These are phyloP conservation scores for Linum usitatissimum DNA, from an alignment of 345 rosid genomes.

Conservation along the genomic window DNA sequence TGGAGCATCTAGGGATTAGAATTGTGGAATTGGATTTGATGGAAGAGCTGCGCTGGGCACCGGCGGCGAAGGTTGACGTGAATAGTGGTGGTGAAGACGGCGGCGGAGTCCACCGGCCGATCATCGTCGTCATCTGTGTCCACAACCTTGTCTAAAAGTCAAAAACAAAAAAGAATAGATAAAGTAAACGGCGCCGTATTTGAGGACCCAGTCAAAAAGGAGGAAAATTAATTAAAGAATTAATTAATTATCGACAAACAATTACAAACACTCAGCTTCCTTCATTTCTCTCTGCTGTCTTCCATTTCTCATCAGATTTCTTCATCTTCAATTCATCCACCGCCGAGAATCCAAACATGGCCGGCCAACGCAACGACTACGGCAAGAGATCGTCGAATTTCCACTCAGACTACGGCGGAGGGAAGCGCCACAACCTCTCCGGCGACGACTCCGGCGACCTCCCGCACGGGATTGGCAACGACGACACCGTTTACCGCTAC, in stretches of 20 bases:
- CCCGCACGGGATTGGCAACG: conserved; percentile 13
- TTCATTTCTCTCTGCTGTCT: too few relatives aligned
- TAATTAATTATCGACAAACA: too few relatives aligned
- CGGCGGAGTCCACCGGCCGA: too few relatives aligned
- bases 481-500: conserved; percentile 28
- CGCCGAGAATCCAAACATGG: conserved; percentile 10
- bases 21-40: background rate
- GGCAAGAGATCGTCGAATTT: conserved; percentile 26
- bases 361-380: conserved; percentile 24
- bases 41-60: background rate
- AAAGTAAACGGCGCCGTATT: too few relatives aligned
- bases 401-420: conserved; percentile 25
- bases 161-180: too few relatives aligned
- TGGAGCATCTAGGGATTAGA: background rate
- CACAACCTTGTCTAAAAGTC: too few relatives aligned
- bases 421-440: conserved; percentile 21
- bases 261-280: too few relatives aligned
- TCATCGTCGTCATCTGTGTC: too few relatives aligned
- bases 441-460: conserved; percentile 15
- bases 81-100: background rate
- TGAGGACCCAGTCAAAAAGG: too few relatives aligned
- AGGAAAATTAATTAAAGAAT: too few relatives aligned
- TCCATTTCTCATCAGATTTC: background rate
- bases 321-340: background rate
- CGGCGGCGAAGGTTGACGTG: background rate